A percentile compares a stretch with the other conserved stretches of the same genome.
Evolutionary conservation across 768 basidiomycete species (phyloP).

Genomic region (Clavaria fumosa): DNA sequence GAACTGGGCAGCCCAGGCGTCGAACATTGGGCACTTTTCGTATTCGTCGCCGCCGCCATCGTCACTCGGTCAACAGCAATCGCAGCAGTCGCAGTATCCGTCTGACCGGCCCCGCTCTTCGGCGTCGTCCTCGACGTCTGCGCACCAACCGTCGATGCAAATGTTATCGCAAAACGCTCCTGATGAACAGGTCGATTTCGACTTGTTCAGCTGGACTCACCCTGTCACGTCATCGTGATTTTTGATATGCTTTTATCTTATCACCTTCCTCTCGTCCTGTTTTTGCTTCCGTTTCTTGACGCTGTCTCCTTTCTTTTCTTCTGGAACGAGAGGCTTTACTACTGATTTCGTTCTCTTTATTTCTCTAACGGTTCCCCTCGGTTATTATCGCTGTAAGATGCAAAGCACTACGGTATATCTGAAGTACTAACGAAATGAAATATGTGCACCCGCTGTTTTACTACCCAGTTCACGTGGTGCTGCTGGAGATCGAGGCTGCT

Average conservation of each 20-base stretch:
- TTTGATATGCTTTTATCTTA: constrained; percentile 14
- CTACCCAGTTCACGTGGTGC: no score
- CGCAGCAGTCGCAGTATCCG: constrained; percentile 24
- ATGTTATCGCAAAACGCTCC: constrained; percentile 24
- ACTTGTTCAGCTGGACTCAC: constrained; percentile 45
- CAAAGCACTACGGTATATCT: no score
- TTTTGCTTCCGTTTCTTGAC: not conserved
- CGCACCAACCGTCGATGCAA: constrained; percentile 25
- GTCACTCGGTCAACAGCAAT: constrained; percentile 12
- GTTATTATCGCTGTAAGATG: no score
- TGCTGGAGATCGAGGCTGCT: no score
- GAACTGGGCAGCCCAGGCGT: constrained; percentile 17
- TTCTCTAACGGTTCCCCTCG: no score
- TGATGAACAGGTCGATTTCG: constrained; percentile 29
- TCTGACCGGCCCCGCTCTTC: constrained; percentile 25
- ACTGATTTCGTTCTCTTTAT: no score
- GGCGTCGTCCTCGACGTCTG: constrained; percentile 38
- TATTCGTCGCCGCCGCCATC: constrained; percentile 23
- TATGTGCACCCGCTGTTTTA: no score
- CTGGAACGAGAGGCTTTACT: no score
- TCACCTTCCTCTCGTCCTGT: constrained; percentile 2
- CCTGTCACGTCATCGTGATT: constrained; percentile 15
- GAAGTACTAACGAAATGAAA: no score
- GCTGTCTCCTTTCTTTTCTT: no score
- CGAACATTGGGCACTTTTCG: constrained; percentile 19